Percentiles rank a stretch among this genome's conserved stretches.
These are phyloP conservation scores for Diaporthe humulicola DNA, from an alignment of 2,329 filamentous ascomycete species.

Conservation along the genomic window DNA sequence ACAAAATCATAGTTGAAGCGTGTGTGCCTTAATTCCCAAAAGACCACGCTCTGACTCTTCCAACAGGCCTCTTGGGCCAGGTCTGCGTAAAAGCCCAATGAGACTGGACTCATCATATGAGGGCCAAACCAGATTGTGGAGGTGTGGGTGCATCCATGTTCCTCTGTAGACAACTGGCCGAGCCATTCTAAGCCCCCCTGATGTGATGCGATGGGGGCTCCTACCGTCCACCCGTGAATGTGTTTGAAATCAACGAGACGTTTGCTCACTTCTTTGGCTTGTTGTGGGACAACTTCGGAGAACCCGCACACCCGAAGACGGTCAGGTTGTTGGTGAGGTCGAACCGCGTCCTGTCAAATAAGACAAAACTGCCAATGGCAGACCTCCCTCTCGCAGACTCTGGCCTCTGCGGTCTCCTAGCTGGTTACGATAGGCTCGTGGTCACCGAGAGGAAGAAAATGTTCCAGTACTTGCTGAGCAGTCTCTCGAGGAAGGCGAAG, in stretches of 20 bases:
- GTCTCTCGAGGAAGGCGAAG: constrained; percentile 59
- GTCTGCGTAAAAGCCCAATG: constrained; percentile 55
- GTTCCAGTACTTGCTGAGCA: constrained; percentile 61
- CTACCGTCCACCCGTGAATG: constrained; percentile 47
- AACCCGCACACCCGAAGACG: constrained; percentile 50
- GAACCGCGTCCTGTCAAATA: constrained; percentile 52
- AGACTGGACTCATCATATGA: constrained; percentile 42
- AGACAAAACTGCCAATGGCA: constrained; percentile 53
- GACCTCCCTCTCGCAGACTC: constrained; percentile 43
- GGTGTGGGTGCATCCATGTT: too few species aligned
- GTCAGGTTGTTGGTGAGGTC: constrained; percentile 45
- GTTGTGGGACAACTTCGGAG: neutral
- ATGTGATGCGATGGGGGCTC: constrained; percentile 43
- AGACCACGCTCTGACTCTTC: constrained; percentile 49
- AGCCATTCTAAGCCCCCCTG: constrained; percentile 45
- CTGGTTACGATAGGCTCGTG: constrained; percentile 66
- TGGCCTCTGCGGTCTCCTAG: constrained; percentile 50
- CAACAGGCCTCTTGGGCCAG: constrained; percentile 53
- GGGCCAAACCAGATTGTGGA: too few species aligned
- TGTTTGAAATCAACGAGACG: constrained; percentile 58
- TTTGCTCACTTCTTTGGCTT: neutral
- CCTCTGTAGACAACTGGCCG: too few species aligned
- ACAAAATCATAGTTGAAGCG: constrained; percentile 60
- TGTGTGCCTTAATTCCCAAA: constrained; percentile 65
- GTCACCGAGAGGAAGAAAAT: constrained; percentile 69